Conservation (phyloP, 257 asterid genomes). For the Lycium ferocissimum region DNA sequence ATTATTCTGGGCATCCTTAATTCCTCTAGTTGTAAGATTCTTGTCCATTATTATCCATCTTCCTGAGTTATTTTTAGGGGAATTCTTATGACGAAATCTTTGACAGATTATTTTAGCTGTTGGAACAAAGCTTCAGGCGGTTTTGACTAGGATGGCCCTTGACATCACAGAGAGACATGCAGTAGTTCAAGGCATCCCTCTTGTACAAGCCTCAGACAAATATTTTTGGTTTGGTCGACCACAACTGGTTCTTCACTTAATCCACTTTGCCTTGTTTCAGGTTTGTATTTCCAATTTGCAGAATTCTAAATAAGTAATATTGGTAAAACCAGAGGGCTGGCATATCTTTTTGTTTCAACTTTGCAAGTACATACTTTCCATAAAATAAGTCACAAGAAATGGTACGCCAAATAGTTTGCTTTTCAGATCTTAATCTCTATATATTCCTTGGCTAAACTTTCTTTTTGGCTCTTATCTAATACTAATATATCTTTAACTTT, state of each 20-base stretch:
- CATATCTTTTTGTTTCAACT: conserved; percentile 14
- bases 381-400: not conserved
- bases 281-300: conserved; percentile 40
- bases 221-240: conserved; percentile 91
- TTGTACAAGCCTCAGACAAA: conserved; percentile 84
- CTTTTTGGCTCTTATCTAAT: not conserved
- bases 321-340: not conserved
- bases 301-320: not conserved
- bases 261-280: conserved; percentile 90
- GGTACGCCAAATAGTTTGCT: not conserved
- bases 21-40: conserved; percentile 81
- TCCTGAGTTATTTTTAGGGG: not conserved
- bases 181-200: conserved; percentile 94
- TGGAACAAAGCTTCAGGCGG: conserved; percentile 87
- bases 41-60: not conserved
- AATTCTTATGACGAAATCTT: not conserved
- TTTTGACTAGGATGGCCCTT: conserved; percentile 82
- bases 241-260: conserved; percentile 68
- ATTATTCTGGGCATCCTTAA: conserved; percentile 88
- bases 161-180: conserved; percentile 85
- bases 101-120: conserved; percentile 83
- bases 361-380: not conserved
- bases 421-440: not conserved
- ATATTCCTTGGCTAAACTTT: not conserved
- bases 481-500: not conserved